A percentile compares a stretch with the other conserved stretches of the same genome.
These are phyloP conservation scores for Vitis hybrid DNA, from an alignment of 177 flowering plant species.

Conservation along the genomic window DNA sequence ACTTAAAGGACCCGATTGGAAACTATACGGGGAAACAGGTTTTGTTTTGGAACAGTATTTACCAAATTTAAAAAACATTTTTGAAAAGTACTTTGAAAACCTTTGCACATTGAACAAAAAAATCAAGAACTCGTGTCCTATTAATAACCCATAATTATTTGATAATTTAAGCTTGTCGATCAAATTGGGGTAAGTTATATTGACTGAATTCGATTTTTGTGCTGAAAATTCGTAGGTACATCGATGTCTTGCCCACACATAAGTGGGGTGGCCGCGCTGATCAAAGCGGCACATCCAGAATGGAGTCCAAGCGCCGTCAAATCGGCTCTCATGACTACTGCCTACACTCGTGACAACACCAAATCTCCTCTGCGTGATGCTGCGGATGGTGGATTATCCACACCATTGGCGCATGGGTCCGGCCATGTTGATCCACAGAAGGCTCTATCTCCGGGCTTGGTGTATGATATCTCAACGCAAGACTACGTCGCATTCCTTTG, in stretches of 20 bases:
- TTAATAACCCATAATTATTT: no score
- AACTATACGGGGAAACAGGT: no score
- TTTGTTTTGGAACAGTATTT: background rate
- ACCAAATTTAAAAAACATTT: no score
- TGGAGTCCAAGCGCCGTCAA: slow-evolving; percentile 97
- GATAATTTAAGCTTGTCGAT: background rate
- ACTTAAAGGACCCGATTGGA: no score
- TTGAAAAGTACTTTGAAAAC: no score
- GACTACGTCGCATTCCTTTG: slow-evolving; percentile 80
- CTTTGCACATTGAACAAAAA: no score
- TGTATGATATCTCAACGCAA: slow-evolving; percentile 57
- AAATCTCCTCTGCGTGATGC: slow-evolving; percentile 68
- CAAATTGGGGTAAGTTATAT: background rate
- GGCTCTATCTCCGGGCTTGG: slow-evolving; percentile 88
- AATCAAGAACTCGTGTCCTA: no score
- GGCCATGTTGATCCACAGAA: slow-evolving; percentile 85
- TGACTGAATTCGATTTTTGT: no score
- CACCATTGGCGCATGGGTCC: slow-evolving; percentile 77
- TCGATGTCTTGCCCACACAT: slow-evolving; percentile 98
- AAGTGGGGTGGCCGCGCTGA: slow-evolving; percentile 80
- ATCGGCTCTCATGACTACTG: slow-evolving; percentile 93
- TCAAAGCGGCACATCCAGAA: slow-evolving; percentile 81
- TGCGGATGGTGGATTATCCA: slow-evolving; percentile 43
- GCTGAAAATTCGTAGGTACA: slow-evolving; percentile 49
- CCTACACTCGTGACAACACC: slow-evolving; percentile 76